Percentiles rank a stretch among this genome's conserved stretches.
These are phyloP conservation scores for Crithidia mellificae DNA, from an alignment of 208 protist species.

Conservation along the genomic window DNA sequence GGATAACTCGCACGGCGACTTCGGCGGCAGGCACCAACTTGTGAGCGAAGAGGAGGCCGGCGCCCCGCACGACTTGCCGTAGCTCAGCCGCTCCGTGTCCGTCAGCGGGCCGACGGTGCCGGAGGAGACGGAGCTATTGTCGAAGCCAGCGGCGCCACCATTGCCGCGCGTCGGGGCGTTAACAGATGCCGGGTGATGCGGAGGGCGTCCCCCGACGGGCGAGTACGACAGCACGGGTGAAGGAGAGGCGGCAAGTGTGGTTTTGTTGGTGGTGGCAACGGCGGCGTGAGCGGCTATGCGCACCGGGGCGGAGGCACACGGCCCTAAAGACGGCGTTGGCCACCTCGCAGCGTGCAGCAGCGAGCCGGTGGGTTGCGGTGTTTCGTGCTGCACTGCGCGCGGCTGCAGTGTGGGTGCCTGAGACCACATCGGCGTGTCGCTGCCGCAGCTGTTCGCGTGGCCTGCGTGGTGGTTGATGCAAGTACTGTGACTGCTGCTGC, in stretches of 20 bases:
- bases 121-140: slow-evolving; percentile 10
- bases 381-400: not conserved
- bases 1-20: not conserved
- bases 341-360: slow-evolving; percentile 1
- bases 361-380: not conserved
- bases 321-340: not conserved
- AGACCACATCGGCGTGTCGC: slow-evolving; percentile 2
- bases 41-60: slow-evolving; percentile 2
- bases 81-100: slow-evolving; percentile 25
- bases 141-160: not conserved
- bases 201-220: not conserved
- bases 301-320: slow-evolving; percentile 3
- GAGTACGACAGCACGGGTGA: not conserved
- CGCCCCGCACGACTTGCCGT: not conserved
- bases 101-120: slow-evolving; percentile 32
- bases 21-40: slow-evolving; percentile 22
- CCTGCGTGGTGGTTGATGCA: not conserved
- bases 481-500: too few species aligned
- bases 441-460: slow-evolving; percentile 8
- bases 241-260: too few species aligned
- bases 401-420: not conserved
- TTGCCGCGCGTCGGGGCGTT: too few species aligned
- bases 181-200: not conserved
- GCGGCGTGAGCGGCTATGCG: too few species aligned
- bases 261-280: too few species aligned